A percentile compares a stretch with the other conserved stretches of the same genome.
Conservation (phyloP, 2,329 filamentous ascomycete genomes). For the Diplodia intermedia region DNA sequence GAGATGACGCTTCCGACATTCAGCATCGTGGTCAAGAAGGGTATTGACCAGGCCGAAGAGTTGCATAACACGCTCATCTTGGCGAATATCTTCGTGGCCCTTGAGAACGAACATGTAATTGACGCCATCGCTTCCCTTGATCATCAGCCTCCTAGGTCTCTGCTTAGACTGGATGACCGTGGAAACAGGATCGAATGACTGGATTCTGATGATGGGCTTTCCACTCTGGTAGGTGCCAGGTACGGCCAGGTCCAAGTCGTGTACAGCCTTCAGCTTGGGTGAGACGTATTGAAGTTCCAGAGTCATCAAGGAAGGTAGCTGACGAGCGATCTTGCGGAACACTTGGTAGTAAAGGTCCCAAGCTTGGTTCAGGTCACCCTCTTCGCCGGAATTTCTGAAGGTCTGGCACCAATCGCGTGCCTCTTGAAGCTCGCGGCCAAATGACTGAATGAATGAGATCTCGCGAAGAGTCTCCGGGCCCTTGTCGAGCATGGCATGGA, state of each 20-base stretch:
- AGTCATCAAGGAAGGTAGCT: conserved; percentile 89
- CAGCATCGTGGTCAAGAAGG: conserved; percentile 87
- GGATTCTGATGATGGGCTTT: conserved; percentile 80
- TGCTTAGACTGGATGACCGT: conserved; percentile 97
- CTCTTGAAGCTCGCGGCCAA: conserved; percentile 92
- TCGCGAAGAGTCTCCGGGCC: conserved; percentile 93
- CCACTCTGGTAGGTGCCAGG: conserved; percentile 90
- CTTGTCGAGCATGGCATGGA: conserved; percentile 88
- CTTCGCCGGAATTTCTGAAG: conserved; percentile 85
- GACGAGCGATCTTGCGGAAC: conserved; percentile 92
- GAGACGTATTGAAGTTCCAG: conserved; percentile 97
- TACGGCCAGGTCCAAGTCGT: conserved; percentile 89
- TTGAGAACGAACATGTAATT: conserved; percentile 91
- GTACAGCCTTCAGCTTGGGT: conserved; percentile 84
- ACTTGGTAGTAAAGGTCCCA: conserved; percentile 99
- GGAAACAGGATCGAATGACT: conserved; percentile 87
- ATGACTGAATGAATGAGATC: conserved; percentile 96
- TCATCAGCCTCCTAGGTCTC: conserved; percentile 84
- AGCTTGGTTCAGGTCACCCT: conserved; percentile 94
- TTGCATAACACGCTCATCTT: conserved; percentile 99
- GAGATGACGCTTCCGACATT: conserved; percentile 95
- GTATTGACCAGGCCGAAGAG: conserved; percentile 98
- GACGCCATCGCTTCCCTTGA: conserved; percentile 86
- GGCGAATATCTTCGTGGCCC: conserved; percentile 98
- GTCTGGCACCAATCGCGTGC: conserved; percentile 95